Conservation (phyloP, 345 rosid genomes). For the Linum trigynum region DNA sequence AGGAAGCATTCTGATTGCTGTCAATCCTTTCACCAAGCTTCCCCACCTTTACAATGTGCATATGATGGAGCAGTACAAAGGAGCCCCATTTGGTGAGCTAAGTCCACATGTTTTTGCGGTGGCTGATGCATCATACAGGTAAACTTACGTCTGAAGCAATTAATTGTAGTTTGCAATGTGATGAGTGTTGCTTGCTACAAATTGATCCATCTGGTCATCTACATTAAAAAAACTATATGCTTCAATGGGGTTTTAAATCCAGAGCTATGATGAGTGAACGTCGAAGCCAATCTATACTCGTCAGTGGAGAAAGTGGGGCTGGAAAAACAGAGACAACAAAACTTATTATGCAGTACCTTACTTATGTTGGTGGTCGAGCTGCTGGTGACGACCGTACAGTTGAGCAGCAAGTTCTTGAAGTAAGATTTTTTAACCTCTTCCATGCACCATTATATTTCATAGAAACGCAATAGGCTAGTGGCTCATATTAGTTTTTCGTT, state of each 20-base stretch:
- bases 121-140: constrained; percentile 97
- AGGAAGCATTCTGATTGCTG: constrained; percentile 96
- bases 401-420: constrained; percentile 99
- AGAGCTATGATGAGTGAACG: constrained; percentile 88
- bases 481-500: background rate
- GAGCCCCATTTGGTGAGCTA: constrained; percentile 93
- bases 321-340: constrained; percentile 99
- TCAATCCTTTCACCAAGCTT: constrained; percentile 95
- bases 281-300: constrained; percentile 91
- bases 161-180: constrained; percentile 5
- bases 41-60: constrained; percentile 92
- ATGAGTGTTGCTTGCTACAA: constrained; percentile 14
- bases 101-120: constrained; percentile 99
- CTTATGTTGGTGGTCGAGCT: constrained; percentile 93
- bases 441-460: background rate
- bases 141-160: constrained; percentile 3
- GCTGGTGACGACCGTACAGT: constrained; percentile 80
- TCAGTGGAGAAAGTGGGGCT: constrained; percentile 99
- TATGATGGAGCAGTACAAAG: constrained; percentile 99
- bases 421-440: constrained; percentile 24
- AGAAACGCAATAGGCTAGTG: background rate
- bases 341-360: constrained; percentile 92
- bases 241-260: constrained; percentile 26
- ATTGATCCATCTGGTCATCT: constrained; percentile 7
- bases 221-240: constrained; percentile 5